Evolutionary conservation across 2,329 filamentous ascomycete genomes (phyloP).

Genomic region (Arthrocladium fulminans): DNA sequence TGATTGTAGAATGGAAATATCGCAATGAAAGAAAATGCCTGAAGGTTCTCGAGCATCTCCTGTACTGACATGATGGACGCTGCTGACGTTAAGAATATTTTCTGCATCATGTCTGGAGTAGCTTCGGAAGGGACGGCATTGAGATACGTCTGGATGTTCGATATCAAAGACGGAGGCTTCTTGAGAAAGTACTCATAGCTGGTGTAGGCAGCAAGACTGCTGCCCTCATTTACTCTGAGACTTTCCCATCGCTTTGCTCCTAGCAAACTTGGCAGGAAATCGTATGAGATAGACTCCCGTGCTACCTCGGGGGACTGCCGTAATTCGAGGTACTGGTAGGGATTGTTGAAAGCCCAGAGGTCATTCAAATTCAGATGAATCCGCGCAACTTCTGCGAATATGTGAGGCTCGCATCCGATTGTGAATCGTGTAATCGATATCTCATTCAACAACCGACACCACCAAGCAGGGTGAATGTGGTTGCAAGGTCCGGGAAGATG

Average conservation of each 20-base stretch:
- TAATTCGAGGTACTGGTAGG: constrained; percentile 52
- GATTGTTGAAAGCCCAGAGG: constrained; percentile 55
- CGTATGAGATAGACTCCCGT: constrained; percentile 15
- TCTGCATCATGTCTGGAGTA: not conserved
- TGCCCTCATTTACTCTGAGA: constrained; percentile 64
- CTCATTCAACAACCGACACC: constrained; percentile 47
- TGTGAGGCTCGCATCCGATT: constrained; percentile 53
- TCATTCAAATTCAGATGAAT: constrained; percentile 50
- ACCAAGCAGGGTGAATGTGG: constrained; percentile 40
- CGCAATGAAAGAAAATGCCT: constrained; percentile 49
- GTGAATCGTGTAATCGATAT: constrained; percentile 45
- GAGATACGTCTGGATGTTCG: constrained; percentile 31
- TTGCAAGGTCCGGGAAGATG: constrained; percentile 35
- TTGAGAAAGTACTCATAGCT: constrained; percentile 64
- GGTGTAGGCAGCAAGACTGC: constrained; percentile 60
- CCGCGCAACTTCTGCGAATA: constrained; percentile 53
- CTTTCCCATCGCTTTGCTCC: constrained; percentile 56
- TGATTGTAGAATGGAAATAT: constrained; percentile 60
- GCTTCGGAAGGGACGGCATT: not conserved
- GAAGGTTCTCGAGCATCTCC: constrained; percentile 37
- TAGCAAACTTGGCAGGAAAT: constrained; percentile 38
- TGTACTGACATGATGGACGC: not conserved
- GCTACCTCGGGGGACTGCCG: constrained; percentile 20
- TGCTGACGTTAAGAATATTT: not conserved
- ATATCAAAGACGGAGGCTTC: constrained; percentile 53